Evolutionary conservation across 2,329 filamentous ascomycete species (phyloP), one percentile per base, ranked within the genome.

Genomic region (Fusarium sublunatum): DNA sequence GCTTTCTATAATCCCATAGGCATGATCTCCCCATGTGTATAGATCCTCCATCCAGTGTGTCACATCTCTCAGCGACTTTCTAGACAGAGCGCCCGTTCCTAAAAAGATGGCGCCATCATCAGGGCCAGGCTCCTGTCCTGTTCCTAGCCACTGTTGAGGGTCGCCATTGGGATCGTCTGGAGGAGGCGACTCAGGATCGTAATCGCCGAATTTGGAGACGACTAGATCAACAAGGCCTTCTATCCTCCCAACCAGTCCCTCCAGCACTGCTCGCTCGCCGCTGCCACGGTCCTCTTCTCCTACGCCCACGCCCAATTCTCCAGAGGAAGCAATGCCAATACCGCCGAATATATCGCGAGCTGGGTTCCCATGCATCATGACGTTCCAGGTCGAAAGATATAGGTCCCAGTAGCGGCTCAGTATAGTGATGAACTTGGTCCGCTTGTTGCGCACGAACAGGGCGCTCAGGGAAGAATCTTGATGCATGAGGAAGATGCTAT

Each of bases 281-380:
- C 94, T 97, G 5, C 94, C 94, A 74, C 93, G 90, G 52, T 97
- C 92, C 78, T 98, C 95, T 74, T 98, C 95, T 15, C 95, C 95
- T 1, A 98, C 95, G 0, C 95, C 95, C 41, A 97, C 86, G 13
- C 95, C 95, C 25, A 98, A 85, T 77, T 98, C 94, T 15, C 95
- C 94, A 31, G 92, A 93, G 7, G 90, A 91, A 11, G 93, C 92
- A 29, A 99, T 82, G 75, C 96, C 97, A 72, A 97, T 87, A 6
- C 91, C 93, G 10, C 89, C 87, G 70, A 92, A 93, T 6, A 96
- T 82, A 62, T 89, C 89, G 1, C 90, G 86, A 2, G 89, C 88
- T 0, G 95, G 95, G 69, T 96, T 97, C 8, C 93, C 94, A 72
- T 94, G 91, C 38, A 99, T 82, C 65, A 97, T 84, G 11, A 98